Percentiles rank a stretch among this genome's conserved stretches.
Conservation (phyloP, 768 basidiomycete genomes). For the Boletus edulis region DNA sequence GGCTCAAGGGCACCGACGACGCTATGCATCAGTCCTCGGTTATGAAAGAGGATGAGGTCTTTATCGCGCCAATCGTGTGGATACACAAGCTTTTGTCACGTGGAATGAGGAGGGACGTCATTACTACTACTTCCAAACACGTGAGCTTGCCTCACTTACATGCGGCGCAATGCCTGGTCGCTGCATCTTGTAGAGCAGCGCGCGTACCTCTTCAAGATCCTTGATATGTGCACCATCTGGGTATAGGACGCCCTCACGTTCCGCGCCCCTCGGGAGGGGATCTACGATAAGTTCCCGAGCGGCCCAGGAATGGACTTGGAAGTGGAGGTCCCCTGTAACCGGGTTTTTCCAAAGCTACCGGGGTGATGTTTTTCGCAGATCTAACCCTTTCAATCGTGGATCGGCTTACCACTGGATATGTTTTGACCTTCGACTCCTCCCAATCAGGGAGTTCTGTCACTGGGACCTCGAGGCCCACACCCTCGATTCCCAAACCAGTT, state of each 20-base stretch:
- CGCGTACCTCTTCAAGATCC: conserved; percentile 68
- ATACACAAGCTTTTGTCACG: conserved; percentile 60
- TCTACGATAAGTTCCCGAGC: conserved; percentile 62
- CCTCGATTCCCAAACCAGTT: conserved; percentile 80
- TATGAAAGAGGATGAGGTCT: conserved; percentile 62
- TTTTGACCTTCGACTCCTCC: conserved; percentile 73
- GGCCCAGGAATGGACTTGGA: conserved; percentile 86
- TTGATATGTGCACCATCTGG: conserved; percentile 79
- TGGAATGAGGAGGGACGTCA: neutral
- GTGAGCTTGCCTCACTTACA: neutral
- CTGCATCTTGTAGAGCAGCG: conserved; percentile 79
- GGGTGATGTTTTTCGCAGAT: neutral
- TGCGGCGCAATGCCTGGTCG: conserved; percentile 47
- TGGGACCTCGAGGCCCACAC: conserved; percentile 68
- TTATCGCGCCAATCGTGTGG: conserved; percentile 79
- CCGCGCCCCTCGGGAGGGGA: conserved; percentile 60
- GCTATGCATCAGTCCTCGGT: conserved; percentile 62
- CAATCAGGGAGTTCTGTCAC: conserved; percentile 70
- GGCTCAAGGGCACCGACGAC: conserved; percentile 64
- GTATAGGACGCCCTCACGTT: conserved; percentile 63
- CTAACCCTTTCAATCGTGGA: neutral
- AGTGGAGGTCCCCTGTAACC: conserved; percentile 75
- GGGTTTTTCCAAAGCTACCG: conserved; percentile 88
- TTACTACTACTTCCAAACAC: too few species aligned
- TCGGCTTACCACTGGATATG: conserved; percentile 54